Evolutionary conservation across 441 rosid species (phyloP).

Genomic region (Gossypium davidsonii): DNA sequence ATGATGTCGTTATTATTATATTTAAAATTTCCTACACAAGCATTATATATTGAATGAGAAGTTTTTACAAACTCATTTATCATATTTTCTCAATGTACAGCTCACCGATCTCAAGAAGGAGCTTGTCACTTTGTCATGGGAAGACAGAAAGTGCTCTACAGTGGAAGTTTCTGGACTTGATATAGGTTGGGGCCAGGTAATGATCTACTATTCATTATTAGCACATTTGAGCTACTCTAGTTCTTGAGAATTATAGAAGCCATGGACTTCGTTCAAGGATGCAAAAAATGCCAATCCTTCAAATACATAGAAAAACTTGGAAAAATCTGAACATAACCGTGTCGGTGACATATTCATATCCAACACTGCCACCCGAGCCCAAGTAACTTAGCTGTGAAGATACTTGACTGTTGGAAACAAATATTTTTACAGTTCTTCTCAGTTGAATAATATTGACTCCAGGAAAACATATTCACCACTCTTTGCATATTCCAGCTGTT

Average conservation of each 20-base stretch:
- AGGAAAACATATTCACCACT: neutral
- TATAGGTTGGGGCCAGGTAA: constrained; percentile 99
- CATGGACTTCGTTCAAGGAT: neutral
- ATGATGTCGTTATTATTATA: neutral
- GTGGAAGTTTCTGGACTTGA: constrained; percentile 97
- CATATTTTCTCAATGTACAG: constrained; percentile 33
- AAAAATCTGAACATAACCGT: too few species aligned
- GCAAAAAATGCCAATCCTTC: neutral
- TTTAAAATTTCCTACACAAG: neutral
- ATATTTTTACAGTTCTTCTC: neutral
- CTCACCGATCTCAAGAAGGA: constrained; percentile 70
- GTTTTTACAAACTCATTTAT: constrained; percentile 2
- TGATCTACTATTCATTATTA: neutral
- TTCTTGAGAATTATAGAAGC: neutral
- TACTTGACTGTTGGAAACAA: neutral
- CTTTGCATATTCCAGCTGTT: neutral
- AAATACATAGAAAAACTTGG: too few species aligned
- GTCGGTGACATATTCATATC: too few species aligned
- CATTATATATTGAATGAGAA: neutral
- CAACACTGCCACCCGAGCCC: too few species aligned
- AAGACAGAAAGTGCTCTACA: constrained; percentile 38
- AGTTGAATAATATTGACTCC: neutral
- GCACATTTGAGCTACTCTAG: neutral
- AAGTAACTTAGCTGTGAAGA: neutral
- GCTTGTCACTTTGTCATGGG: constrained; percentile 55